phyloP scores from a whole-genome alignment of 1,284 basidiomycete genomes.

The Sanghuangporus baumii region DNA sequence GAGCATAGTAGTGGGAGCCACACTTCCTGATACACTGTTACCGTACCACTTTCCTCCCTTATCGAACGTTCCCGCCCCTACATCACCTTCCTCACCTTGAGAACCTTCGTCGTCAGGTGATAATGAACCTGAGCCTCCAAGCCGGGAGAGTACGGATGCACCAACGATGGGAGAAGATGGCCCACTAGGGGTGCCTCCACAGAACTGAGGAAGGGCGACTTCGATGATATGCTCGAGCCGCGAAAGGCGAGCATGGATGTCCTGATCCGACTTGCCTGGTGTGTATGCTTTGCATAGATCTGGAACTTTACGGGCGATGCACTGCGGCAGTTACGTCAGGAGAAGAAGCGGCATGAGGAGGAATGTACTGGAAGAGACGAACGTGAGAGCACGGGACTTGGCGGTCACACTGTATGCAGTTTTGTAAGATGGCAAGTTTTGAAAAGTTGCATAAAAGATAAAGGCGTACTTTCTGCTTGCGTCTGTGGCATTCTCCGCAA shows the following conservation, averaged over 20 bases:
- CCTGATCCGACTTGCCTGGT: constrained; percentile 77
- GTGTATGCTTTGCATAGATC: constrained; percentile 82
- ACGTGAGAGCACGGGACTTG: constrained; percentile 80
- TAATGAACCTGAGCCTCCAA: constrained; percentile 30
- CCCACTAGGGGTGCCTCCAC: not conserved
- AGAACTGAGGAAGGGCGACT: constrained; percentile 65
- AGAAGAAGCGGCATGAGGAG: constrained; percentile 8
- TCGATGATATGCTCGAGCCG: constrained; percentile 77
- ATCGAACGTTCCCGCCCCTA: constrained; percentile 68
- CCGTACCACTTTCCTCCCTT: constrained; percentile 76
- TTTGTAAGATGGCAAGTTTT: constrained; percentile 21
- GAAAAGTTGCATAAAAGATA: constrained; percentile 4
- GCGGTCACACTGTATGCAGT: constrained; percentile 58
- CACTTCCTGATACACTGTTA: constrained; percentile 71
- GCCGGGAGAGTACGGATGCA: not conserved
- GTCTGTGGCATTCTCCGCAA: constrained; percentile 79
- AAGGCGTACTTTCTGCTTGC: constrained; percentile 67
- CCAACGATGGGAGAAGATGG: constrained; percentile 13
- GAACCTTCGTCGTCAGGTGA: constrained; percentile 55
- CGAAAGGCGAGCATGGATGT: constrained; percentile 62
- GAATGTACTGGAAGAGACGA: constrained; percentile 24
- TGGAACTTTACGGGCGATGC: constrained; percentile 75
- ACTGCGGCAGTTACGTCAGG: constrained; percentile 36
- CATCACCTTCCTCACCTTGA: constrained; percentile 66
- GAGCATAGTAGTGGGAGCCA: constrained; percentile 69